These are phyloP conservation scores for Mariannaea elegans DNA, from an alignment of 2,329 filamentous ascomycete genomes.

Conservation along the genomic window DNA sequence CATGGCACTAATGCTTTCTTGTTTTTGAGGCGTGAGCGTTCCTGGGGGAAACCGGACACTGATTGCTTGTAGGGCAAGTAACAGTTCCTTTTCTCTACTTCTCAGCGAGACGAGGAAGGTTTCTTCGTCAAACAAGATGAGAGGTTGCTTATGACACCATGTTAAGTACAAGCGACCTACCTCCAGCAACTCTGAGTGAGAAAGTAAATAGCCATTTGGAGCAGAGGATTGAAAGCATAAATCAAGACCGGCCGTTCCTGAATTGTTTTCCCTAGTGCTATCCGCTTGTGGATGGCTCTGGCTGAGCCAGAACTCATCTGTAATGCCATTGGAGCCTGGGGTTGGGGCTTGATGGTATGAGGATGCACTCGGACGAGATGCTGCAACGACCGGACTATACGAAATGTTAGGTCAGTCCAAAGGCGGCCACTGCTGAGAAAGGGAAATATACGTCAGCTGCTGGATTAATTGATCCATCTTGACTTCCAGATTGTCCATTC, in stretches of 20 bases:
- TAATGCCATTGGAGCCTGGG: not conserved
- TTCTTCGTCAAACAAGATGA: conserved; percentile 55
- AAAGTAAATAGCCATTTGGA: not conserved
- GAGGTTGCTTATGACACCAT: conserved; percentile 60
- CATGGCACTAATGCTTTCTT: conserved; percentile 16
- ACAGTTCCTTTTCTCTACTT: conserved; percentile 47
- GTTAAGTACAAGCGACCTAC: conserved; percentile 51
- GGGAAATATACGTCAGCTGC: conserved; percentile 23
- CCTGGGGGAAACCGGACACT: conserved; percentile 50
- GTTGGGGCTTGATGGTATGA: not conserved
- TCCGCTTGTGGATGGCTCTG: not conserved
- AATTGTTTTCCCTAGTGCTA: not conserved
- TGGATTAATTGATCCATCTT: conserved; percentile 36
- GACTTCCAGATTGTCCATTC: conserved; percentile 44
- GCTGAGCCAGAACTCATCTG: not conserved
- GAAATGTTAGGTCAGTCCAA: too few relatives aligned
- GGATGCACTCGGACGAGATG: not conserved
- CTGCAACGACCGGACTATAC: not conserved
- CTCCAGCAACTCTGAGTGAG: conserved; percentile 13
- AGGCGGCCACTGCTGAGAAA: too few relatives aligned
- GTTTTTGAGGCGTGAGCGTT: conserved; percentile 22
- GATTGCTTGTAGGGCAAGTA: conserved; percentile 50
- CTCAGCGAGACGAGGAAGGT: conserved; percentile 51
- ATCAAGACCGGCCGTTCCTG: not conserved
- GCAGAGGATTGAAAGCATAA: not conserved